Conservation (phyloP, 108 stramenopile species). For the Ochromonas danica region DNA sequence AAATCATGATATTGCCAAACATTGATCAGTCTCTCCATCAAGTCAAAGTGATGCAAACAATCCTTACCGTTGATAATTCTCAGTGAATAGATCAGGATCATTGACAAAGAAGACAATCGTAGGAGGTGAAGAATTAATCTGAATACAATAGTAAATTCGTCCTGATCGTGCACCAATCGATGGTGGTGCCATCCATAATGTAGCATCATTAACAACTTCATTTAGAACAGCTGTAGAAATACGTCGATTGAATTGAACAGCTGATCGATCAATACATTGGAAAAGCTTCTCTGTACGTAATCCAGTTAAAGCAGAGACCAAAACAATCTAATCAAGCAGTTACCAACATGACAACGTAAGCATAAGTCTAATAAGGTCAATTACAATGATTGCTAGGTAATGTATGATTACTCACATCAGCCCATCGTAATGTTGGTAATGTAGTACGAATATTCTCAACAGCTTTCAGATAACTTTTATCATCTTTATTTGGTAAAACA, state of each 20-base stretch:
- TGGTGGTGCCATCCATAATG: constrained; percentile 92
- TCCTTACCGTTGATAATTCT: constrained; percentile 87
- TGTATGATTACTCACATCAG: not conserved
- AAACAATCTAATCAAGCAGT: constrained; percentile 92
- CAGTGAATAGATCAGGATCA: constrained; percentile 82
- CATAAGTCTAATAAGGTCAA: no score
- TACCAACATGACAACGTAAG: constrained; percentile 75
- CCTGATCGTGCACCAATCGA: constrained; percentile 40
- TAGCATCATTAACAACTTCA: constrained; percentile 89
- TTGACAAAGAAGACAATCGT: constrained; percentile 91
- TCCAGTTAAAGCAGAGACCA: constrained; percentile 89
- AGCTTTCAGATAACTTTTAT: constrained; percentile 50
- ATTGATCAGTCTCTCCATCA: no score
- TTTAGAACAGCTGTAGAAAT: constrained; percentile 87
- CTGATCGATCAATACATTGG: constrained; percentile 76
- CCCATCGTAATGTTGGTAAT: not conserved
- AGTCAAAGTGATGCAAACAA: no score
- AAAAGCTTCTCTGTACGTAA: constrained; percentile 90
- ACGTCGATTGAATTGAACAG: constrained; percentile 73
- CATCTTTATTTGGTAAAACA: constrained; percentile 81
- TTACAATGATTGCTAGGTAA: no score
- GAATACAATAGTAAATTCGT: constrained; percentile 30
- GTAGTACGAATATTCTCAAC: not conserved
- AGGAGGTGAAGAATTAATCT: constrained; percentile 76
- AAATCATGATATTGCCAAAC: no score